phyloP scores from a whole-genome alignment of 2,329 filamentous ascomycete species.

The Cladosporium sp. region DNA sequence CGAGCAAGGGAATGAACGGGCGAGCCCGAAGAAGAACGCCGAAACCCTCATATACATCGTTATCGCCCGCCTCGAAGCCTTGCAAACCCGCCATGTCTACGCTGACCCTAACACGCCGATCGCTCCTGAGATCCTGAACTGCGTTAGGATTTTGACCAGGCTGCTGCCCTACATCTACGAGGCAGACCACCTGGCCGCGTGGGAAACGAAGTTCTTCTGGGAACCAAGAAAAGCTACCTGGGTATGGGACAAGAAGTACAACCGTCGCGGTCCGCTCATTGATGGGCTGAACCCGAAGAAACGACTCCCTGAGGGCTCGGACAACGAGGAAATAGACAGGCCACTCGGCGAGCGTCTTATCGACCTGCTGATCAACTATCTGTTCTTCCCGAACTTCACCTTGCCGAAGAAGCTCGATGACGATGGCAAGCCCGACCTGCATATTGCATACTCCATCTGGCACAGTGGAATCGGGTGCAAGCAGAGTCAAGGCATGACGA shows the following conservation, averaged over 20 bases:
- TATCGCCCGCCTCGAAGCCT: conserved; percentile 23
- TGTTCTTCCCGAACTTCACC: conserved; percentile 90
- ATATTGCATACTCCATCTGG: conserved; percentile 94
- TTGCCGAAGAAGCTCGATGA: conserved; percentile 52
- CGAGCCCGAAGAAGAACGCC: conserved; percentile 29
- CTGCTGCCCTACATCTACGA: conserved; percentile 91
- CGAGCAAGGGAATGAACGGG: conserved; percentile 58
- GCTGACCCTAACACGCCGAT: conserved; percentile 68
- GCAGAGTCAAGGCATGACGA: conserved; percentile 78
- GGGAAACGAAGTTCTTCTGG: conserved; percentile 97
- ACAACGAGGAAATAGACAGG: conserved; percentile 63
- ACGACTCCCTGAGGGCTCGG: conserved; percentile 52
- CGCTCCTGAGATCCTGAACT: conserved; percentile 88
- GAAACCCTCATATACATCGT: conserved; percentile 31
- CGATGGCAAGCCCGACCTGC: conserved; percentile 22
- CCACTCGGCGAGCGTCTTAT: conserved; percentile 90
- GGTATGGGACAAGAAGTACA: conserved; percentile 25
- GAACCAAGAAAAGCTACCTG: conserved; percentile 29
- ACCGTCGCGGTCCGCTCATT: conserved; percentile 29
- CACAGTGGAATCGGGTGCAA: conserved; percentile 97
- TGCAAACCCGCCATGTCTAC: conserved; percentile 20
- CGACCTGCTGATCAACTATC: conserved; percentile 79
- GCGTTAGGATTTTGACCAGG: conserved; percentile 83
- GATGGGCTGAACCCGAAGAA: conserved; percentile 45
- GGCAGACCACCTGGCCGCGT: conserved; percentile 71